These are phyloP conservation scores for Citrus australasica DNA, from an alignment of 345 rosid genomes.

Conservation along the genomic window DNA sequence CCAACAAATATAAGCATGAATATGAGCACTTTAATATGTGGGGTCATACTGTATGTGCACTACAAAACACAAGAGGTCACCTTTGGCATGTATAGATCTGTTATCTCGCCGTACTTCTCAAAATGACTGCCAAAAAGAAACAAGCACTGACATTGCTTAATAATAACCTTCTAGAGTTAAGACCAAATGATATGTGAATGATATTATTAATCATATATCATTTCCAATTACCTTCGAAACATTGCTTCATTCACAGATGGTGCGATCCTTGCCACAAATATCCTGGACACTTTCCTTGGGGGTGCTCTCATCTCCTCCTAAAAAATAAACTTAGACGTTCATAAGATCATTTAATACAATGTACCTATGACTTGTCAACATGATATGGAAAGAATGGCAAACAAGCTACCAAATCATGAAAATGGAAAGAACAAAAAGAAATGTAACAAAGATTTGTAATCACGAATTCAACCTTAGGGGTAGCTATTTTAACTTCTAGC, in stretches of 20 bases:
- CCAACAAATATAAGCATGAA: background rate
- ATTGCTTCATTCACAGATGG: constrained; percentile 76
- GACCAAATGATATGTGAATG: background rate
- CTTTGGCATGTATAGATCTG: constrained; percentile 97
- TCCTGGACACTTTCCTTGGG: constrained; percentile 74
- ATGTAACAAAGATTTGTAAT: background rate
- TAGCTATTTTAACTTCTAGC: constrained; percentile 90
- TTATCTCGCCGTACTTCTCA: constrained; percentile 89
- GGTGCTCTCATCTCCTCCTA: constrained; percentile 99
- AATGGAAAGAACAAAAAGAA: background rate
- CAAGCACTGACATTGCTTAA: constrained; percentile 4
- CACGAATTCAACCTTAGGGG: constrained; percentile 72
- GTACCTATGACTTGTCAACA: background rate
- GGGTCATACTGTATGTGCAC: background rate
- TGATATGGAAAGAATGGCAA: background rate
- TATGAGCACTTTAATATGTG: background rate
- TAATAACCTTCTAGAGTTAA: background rate
- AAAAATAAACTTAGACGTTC: constrained; percentile 13
- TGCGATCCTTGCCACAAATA: constrained; percentile 92
- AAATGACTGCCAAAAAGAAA: constrained; percentile 64
- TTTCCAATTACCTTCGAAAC: constrained; percentile 69
- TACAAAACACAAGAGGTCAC: constrained; percentile 25
- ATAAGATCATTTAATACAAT: background rate
- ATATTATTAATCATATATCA: background rate
- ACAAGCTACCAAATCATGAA: background rate